Evolutionary conservation across 805 yeast species (phyloP), one percentile per base, ranked within the genome.

Genomic region (Ogataea allantospora): DNA sequence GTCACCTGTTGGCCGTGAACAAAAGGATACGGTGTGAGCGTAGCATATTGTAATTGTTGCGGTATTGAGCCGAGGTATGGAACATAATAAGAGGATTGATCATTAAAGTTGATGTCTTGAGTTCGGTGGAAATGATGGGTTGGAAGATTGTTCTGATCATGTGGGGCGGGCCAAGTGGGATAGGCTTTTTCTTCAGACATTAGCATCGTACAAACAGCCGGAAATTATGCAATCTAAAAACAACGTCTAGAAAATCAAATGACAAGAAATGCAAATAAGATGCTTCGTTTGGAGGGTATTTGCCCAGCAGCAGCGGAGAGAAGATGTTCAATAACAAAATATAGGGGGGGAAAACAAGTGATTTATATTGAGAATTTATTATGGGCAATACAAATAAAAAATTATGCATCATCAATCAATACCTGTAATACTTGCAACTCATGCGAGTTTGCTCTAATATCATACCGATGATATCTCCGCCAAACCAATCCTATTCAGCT

Each of bases 181-280:
- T 30, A 34, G 29, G 42, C n/a, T 22, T 38, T 38, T 18, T 42
- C 46, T 24, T 46, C 49, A 40, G 49, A 34, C 42, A 40, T 42
- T 29, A 42, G 42, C 49, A 46, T 46, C 73, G 38, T 43, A 14
- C 25, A 14, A n/a, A 4, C 23, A 21, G 8, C 4, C 4, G 23
- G 11, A 7, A n/a, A 21, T 9, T 21, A 34, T 27, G 38, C 31
- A 27, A 19, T 27, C 31, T 27, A 34, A 33, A 12, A 25, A 25
- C 18, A n/a, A 15, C 15, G 27, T 27, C 17, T 11, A 30, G 35
- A 26, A 29, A 24, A 27, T 16, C 30, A 26, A 30, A 7, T 29
- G 24, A 29, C 21, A 27, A 32, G 15, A 30, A 30, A 30, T 37
- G 28, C 30, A 28, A 27, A 19, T 15, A 12, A 19, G 17, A 15